A percentile compares a stretch with the other conserved stretches of the same genome.
phyloP scores from a whole-genome alignment of 495 filamentous ascomycete species.

The Aspergillus saccharolyticus region DNA sequence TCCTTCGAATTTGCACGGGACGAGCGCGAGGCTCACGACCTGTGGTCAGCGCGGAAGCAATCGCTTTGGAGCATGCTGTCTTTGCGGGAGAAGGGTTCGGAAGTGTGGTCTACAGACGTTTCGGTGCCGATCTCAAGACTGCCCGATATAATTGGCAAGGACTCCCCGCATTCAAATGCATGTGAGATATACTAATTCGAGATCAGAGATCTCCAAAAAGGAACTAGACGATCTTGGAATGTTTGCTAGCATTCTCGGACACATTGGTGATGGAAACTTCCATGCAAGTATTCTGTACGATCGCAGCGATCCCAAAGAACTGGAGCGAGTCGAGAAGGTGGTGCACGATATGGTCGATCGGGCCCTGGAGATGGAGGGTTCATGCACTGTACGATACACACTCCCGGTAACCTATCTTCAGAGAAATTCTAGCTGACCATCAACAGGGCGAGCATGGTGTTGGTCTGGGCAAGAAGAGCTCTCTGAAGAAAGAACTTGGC shows the following conservation, averaged over 20 bases:
- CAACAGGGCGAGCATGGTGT: constrained; percentile 76
- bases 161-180: background rate
- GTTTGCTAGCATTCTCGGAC: constrained; percentile 80
- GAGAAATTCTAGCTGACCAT: constrained; percentile 11
- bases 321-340: constrained; percentile 66
- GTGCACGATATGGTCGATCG: constrained; percentile 86
- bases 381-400: constrained; percentile 59
- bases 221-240: constrained; percentile 80
- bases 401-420: background rate
- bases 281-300: constrained; percentile 88
- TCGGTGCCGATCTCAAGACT: constrained; percentile 82
- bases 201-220: constrained; percentile 72
- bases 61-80: constrained; percentile 64
- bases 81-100: constrained; percentile 51
- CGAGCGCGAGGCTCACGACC: constrained; percentile 62
- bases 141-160: constrained; percentile 72
- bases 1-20: constrained; percentile 76
- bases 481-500: constrained; percentile 76
- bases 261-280: constrained; percentile 90
- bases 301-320: constrained; percentile 57
- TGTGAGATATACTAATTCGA: constrained; percentile 9
- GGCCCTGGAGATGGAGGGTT: constrained; percentile 88
- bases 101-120: constrained; percentile 77
- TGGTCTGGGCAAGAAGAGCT: constrained; percentile 82
- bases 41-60: constrained; percentile 88